Evolutionary conservation across 1,284 basidiomycete species (phyloP), one percentile per base, ranked within the genome.

Genomic region (Stereum hirsutum): DNA sequence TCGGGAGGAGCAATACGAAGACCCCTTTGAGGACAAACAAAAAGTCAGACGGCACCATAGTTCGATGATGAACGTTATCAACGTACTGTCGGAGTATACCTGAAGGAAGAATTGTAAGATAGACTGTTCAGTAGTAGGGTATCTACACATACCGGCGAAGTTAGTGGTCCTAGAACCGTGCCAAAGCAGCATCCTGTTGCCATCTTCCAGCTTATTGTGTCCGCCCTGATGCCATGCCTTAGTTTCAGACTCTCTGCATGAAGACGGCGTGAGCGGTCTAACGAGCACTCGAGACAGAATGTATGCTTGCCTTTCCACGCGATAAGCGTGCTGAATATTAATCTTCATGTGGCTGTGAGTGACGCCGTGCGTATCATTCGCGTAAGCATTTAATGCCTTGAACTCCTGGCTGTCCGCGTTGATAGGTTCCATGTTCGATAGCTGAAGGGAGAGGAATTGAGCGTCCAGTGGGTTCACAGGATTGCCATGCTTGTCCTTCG

Each of bases 1-100:
- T 83, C 78, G 6, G 79, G 78, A 26, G 80, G 80, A 5, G 80
- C 80, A 52, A 83, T 82, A 20, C 79, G 70, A 48, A 83, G 55
- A 23, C 80, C 80, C 57, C n/a, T n/a, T n/a, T n/a, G n/a, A n/a
- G n/a, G n/a, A n/a, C n/a, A 82, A 78, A 54, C 70, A 73, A 35
- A 82, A 61, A 43, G 82, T 83, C n/a, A n/a, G n/a, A n/a, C n/a
- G n/a, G n/a, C n/a, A n/a, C n/a, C n/a, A 34, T 15, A 2, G 37
- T 10, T 35, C 37, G 21, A 11, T 15, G 21, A 20, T 25, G n/a
- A n/a, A n/a, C n/a, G n/a, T n/a, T n/a, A n/a, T n/a, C n/a, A n/a
- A n/a, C n/a, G n/a, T n/a, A n/a, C n/a, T 24, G 24, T 1, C 12
- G 11, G 11, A 35, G 28, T 7, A 4, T 6, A 3, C 19, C 15